Conservation (phyloP, 1,284 basidiomycete genomes). For the Ustilago xerochloae region DNA sequence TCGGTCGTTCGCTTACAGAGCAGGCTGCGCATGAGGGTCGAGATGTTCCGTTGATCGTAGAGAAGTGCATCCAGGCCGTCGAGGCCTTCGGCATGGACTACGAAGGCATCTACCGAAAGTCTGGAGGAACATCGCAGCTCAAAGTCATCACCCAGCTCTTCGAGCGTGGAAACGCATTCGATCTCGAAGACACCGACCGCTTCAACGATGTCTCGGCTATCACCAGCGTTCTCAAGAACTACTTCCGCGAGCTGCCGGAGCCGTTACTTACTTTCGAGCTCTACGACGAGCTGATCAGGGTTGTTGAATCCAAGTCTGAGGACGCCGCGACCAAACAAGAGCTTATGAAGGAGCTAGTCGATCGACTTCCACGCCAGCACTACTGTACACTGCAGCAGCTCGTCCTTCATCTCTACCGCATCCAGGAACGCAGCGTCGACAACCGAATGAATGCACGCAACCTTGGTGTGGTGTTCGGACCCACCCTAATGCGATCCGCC, state of each 20-base stretch:
- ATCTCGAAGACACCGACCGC: slow-evolving; percentile 83
- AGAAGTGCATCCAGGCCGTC: slow-evolving; percentile 76
- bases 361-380: slow-evolving; percentile 84
- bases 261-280: slow-evolving; percentile 90
- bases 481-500: slow-evolving; percentile 89
- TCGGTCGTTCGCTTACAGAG: slow-evolving; percentile 85
- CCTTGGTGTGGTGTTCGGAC: slow-evolving; percentile 99
- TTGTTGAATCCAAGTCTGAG: slow-evolving; percentile 29
- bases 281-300: slow-evolving; percentile 83
- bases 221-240: slow-evolving; percentile 95
- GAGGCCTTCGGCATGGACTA: slow-evolving; percentile 77
- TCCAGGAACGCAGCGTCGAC: slow-evolving; percentile 70
- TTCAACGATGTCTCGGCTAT: slow-evolving; percentile 98
- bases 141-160: slow-evolving; percentile 94
- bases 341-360: slow-evolving; percentile 75
- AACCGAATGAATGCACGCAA: slow-evolving; percentile 97
- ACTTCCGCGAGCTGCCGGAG: slow-evolving; percentile 89
- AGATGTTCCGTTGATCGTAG: slow-evolving; percentile 86
- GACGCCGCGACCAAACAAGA: slow-evolving; percentile 20
- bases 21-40: slow-evolving; percentile 81
- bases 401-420: slow-evolving; percentile 82
- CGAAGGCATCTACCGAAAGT: slow-evolving; percentile 97
- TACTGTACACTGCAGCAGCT: slow-evolving; percentile 84
- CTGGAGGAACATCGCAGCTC: slow-evolving; percentile 89
- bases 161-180: slow-evolving; percentile 90